Evolutionary conservation across 306 rosid genomes (phyloP).

Genomic region (Gastrolobium villosum): DNA sequence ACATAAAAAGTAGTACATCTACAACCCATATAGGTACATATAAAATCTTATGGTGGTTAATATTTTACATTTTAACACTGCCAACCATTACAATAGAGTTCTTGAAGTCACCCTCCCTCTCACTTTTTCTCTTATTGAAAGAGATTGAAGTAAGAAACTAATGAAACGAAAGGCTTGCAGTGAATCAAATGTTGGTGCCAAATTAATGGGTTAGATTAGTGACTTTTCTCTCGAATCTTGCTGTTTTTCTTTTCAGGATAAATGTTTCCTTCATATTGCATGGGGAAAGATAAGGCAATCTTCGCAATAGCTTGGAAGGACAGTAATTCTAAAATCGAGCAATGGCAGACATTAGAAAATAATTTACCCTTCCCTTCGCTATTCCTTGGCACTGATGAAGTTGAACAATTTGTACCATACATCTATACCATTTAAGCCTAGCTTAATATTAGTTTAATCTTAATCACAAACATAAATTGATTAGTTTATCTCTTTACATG

Average conservation of each 20-base stretch:
- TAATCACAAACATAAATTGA: neutral
- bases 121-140: conserved; percentile 28
- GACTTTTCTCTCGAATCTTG: conserved; percentile 22
- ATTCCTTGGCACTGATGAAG: conserved; percentile 23
- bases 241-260: neutral
- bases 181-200: conserved; percentile 28
- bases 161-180: conserved; percentile 26
- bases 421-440: neutral
- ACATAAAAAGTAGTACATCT: neutral
- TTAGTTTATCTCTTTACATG: conserved; percentile 23
- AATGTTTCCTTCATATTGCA: conserved; percentile 28
- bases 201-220: conserved; percentile 26
- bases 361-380: neutral
- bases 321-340: conserved; percentile 11
- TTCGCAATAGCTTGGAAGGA: conserved; percentile 1
- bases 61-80: conserved; percentile 28
- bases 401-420: conserved; percentile 23
- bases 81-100: conserved; percentile 17
- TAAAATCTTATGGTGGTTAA: neutral
- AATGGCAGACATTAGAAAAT: neutral
- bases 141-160: neutral
- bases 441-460: conserved; percentile 24
- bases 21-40: neutral
- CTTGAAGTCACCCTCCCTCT: conserved; percentile 22
- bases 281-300: conserved; percentile 18